Evolutionary conservation across 352 stramenopile species (phyloP), one percentile per base, ranked within the genome.

Genomic region (Elongisporangium prolatum): DNA sequence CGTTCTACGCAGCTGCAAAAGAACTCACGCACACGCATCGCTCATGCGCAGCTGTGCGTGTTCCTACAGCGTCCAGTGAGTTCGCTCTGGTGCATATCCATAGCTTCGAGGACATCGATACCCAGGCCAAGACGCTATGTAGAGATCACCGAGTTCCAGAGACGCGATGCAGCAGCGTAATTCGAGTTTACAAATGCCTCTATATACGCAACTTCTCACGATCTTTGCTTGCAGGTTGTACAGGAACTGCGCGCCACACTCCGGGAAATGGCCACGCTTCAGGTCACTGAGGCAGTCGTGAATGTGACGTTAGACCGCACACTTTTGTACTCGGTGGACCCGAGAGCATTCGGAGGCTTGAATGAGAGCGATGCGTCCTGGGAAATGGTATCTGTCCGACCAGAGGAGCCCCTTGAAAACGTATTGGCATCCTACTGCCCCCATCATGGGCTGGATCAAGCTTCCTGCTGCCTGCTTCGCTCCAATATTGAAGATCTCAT

Each of bases 291-390:
- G 50, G 69, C 54, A 13, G 54, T 88, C 17, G 75, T 84, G 28
- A 89, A 88, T 50, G 54, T 89, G 50, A 85, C 77, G 24, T 56
- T 86, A 28, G 80, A 89, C 55, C 70, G 67, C 55, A 73, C 67
- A 24, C 63, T 89, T 21, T 34, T 40, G 18, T 89, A 86, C 56
- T 6, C 28, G 14, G 28, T 40, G 28, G 28, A 40, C 28, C 28
- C 28, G 14, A 40, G 28, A 40, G 28, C 28, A 5, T 40, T 40
- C 0, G 2, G 5, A 17, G 17, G 1, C n/a, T 16, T 4, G 6
- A 16, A 51, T 21, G 25, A 4, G 4, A 25, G 24, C n/a, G 48
- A 57, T 37, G 52, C n/a, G 16, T 21, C 18, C 1, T n/a, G 60
- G 8, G 51, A 70, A 52, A 58, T 47, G 20, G 52, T 84, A 21